Evolutionary conservation across 306 rosid genomes (phyloP).

Genomic region (Amphicarpaea edgeworthii): DNA sequence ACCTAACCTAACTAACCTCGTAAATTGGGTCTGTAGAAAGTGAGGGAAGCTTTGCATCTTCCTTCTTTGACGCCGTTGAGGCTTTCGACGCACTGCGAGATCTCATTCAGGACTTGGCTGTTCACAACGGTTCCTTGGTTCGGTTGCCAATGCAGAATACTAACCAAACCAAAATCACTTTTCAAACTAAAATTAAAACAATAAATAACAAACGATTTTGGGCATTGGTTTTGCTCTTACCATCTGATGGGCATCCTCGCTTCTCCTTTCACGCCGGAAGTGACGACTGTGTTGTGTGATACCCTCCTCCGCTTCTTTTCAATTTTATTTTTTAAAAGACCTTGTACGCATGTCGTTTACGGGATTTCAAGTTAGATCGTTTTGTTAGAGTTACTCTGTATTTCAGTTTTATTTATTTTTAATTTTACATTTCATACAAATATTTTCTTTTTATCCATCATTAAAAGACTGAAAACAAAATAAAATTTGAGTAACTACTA

Average conservation of each 20-base stretch:
- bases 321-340: neutral
- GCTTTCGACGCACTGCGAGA: conserved; percentile 85
- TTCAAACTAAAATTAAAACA: too few species aligned
- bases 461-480: too few species aligned
- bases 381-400: too few species aligned
- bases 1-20: too few species aligned
- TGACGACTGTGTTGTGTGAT: neutral
- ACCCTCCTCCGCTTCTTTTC: neutral
- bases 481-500: too few species aligned
- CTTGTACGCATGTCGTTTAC: neutral
- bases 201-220: neutral
- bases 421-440: too few species aligned
- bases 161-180: conserved; percentile 26
- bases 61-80: conserved; percentile 86
- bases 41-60: conserved; percentile 86
- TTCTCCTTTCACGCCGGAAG: neutral
- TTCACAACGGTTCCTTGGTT: conserved; percentile 71
- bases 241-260: conserved; percentile 34
- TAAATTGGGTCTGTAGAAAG: conserved; percentile 81
- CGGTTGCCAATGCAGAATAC: conserved; percentile 96
- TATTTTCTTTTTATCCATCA: too few species aligned
- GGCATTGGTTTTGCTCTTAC: neutral
- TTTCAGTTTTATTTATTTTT: too few species aligned
- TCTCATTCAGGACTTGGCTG: conserved; percentile 82
- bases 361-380: too few species aligned